Base-by-base conservation (phyloP, 352 stramenopile species). In the Pythium insidiosum region DNA sequence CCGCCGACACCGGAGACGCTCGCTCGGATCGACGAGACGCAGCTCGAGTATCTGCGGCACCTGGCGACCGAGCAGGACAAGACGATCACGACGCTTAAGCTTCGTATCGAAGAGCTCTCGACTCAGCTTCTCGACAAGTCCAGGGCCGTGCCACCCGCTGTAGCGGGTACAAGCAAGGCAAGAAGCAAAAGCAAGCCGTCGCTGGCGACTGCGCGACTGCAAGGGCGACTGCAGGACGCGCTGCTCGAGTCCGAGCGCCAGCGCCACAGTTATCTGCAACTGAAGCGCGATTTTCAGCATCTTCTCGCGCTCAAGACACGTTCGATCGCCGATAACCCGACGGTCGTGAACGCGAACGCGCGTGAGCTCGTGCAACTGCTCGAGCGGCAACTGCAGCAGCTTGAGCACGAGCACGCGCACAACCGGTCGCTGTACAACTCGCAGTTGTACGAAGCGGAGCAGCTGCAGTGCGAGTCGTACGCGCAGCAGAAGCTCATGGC, bases 401-500 rank as follows among this genome's bases (percentile, higher is more conserved):
- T 80, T 20, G 58, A 72, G 21, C 22, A 35, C n/a, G 68, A 80
- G 24, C 65, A 73, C 29, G 46, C 53, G 33, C 33, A 57, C 19
- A 51, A 68, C 13, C 36, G 70, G 4, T 60, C 65, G 26, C 42
- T 73, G 15, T 72, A 73, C 53, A 71, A 80, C 38, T 51, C 42
- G 16, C 56, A 80, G 39, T 51, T 80, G 10, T 80, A 80, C 51
- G 65, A 58, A 9, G 61, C 56, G 26, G 68, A 80, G 56, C 65
- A 80, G 52, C 58, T 74, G 37, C 74, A 50, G 24, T 80, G 68
- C 37, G 68, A 73, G 33, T 72, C 63, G 24, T 80, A 70, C 30
- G 68, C 63, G 18, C 65, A 74, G 36, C 56, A 72, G 36, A 58
- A 57, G 19, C 36, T 80, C 35, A 52, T 80, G 34, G 59, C 76